Evolutionary conservation across 2,329 filamentous ascomycete species (phyloP).

Genomic region (Ophiostoma quercus): DNA sequence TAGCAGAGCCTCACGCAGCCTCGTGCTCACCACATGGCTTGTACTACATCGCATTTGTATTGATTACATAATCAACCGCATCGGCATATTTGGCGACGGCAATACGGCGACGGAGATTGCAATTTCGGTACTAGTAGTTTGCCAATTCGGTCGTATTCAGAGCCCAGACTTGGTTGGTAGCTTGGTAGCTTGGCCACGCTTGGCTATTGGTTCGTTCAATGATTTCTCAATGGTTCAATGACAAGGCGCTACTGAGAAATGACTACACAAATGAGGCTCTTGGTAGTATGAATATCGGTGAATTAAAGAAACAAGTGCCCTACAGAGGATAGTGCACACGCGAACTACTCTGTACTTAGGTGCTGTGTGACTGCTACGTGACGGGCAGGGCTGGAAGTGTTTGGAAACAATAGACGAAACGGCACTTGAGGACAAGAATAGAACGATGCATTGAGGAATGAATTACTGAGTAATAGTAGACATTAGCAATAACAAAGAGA

Average conservation of each 20-base stretch:
- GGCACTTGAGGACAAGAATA: not conserved
- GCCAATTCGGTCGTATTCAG: not conserved
- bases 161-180: not conserved
- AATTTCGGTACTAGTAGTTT: not conserved
- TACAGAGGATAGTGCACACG: too few relatives aligned
- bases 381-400: not conserved
- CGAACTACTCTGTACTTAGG: too few relatives aligned
- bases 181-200: not conserved
- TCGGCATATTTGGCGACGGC: not conserved
- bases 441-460: not conserved
- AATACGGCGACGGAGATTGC: not conserved
- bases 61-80: not conserved
- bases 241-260: conserved; percentile 1
- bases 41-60: not conserved
- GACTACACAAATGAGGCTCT: not conserved
- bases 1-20: not conserved
- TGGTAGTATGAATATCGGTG: not conserved
- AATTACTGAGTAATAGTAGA: too few relatives aligned
- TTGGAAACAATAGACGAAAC: not conserved
- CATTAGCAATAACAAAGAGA: not conserved
- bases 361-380: too few relatives aligned
- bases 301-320: not conserved
- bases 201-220: not conserved
- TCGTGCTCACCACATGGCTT: not conserved
- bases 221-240: not conserved